These are phyloP conservation scores for Drechmeria coniospora DNA, from an alignment of 2,329 filamentous ascomycete species.

Conservation along the genomic window DNA sequence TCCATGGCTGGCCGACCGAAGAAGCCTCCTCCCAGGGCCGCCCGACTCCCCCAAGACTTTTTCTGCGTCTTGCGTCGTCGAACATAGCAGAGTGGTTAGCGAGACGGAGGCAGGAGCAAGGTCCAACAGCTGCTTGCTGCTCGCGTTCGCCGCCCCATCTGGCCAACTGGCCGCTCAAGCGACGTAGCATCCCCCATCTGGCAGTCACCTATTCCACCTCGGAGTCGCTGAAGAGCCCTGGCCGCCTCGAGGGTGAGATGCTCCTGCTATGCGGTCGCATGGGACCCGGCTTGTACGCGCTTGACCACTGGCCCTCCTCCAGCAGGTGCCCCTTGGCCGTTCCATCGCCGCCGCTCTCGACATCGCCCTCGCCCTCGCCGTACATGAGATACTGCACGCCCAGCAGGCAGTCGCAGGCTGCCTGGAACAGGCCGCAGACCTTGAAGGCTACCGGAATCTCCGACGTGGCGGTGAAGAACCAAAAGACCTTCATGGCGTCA, in stretches of 20 bases:
- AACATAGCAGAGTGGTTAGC: no score
- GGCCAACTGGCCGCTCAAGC: no score
- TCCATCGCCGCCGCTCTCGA: no score
- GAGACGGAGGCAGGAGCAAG: no score
- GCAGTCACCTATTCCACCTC: constrained; percentile 10
- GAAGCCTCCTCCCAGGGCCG: no score
- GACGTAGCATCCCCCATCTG: constrained; percentile 3
- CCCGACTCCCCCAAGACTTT: no score
- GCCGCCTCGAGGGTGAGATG: constrained; percentile 23
- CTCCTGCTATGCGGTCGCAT: constrained; percentile 18
- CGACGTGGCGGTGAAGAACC: constrained; percentile 59
- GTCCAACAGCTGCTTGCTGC: not conserved
- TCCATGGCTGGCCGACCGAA: no score
- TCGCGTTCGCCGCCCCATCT: not conserved
- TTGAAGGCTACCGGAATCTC: constrained; percentile 68
- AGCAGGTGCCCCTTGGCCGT: constrained; percentile 22
- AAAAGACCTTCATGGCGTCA: constrained; percentile 77
- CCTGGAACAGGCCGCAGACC: constrained; percentile 69
- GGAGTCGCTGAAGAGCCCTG: constrained; percentile 21
- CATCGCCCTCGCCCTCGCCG: constrained; percentile 32
- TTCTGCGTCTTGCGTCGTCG: no score
- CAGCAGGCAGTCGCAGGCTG: constrained; percentile 57
- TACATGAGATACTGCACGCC: constrained; percentile 63
- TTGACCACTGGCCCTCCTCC: constrained; percentile 17
- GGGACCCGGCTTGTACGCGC: constrained; percentile 13